phyloP scores from a whole-genome alignment of 2,329 filamentous ascomycete genomes.

The Pseudogymnoascus sp. region DNA sequence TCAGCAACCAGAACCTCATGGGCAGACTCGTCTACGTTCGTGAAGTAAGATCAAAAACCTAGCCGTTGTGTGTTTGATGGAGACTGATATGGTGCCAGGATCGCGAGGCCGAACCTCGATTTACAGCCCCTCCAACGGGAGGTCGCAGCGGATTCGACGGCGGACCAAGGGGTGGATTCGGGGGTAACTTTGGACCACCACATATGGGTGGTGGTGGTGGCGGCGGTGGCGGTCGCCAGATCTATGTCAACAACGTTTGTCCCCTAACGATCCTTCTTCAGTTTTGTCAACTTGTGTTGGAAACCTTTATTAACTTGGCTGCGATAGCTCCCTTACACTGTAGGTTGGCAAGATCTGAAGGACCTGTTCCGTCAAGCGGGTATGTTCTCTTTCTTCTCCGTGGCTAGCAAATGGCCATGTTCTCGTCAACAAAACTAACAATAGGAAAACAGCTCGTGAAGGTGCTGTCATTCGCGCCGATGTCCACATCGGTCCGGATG shows the following conservation, averaged over 20 bases:
- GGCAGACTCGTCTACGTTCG: slow-evolving; percentile 96
- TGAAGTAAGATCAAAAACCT: slow-evolving; percentile 56
- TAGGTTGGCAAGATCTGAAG: slow-evolving; percentile 98
- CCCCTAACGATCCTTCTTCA: slow-evolving; percentile 29
- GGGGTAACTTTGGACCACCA: slow-evolving; percentile 39
- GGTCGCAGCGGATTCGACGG: slow-evolving; percentile 56
- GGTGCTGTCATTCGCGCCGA: slow-evolving; percentile 89
- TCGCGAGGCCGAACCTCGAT: slow-evolving; percentile 94
- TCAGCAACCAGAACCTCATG: slow-evolving; percentile 99
- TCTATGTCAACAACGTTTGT: slow-evolving; percentile 98
- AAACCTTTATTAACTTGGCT: slow-evolving; percentile 32
- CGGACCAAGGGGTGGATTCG: slow-evolving; percentile 41
- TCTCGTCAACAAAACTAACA: slow-evolving; percentile 13
- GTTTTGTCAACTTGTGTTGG: slow-evolving; percentile 24
- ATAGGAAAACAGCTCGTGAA: slow-evolving; percentile 43
- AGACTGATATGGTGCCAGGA: slow-evolving; percentile 51
- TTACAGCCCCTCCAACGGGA: slow-evolving; percentile 66
- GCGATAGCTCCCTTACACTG: slow-evolving; percentile 83
- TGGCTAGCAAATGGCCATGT: slow-evolving; percentile 22
- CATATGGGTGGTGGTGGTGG: slow-evolving; percentile 28
- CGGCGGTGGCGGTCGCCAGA: slow-evolving; percentile 70
- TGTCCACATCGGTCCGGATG: slow-evolving; percentile 85
- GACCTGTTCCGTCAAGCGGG: slow-evolving; percentile 97
- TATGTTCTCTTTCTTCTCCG: slow-evolving; percentile 45
- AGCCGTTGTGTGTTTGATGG: slow-evolving; percentile 16